Base-by-base conservation (phyloP, 352 stramenopile genomes). In the Aphanomyces cochlioides region DNA sequence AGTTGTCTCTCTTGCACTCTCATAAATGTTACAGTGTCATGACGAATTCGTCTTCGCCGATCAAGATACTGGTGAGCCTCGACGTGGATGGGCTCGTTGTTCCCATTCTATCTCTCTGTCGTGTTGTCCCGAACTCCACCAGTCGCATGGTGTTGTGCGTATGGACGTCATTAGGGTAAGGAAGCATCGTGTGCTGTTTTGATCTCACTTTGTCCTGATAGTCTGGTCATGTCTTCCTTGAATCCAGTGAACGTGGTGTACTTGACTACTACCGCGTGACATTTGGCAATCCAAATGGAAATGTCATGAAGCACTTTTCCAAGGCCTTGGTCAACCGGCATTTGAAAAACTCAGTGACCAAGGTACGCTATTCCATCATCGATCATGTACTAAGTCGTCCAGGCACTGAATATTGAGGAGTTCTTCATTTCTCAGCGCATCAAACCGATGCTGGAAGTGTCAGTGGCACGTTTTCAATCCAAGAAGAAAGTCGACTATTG, bases 11-110 rank as follows among this genome's bases (percentile, higher is more conserved):
- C 19, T 40, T 10, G 3, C n/a, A 6, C 39, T 17, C 28, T 54
- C 59, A 67, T 17, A 41, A 8, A 6, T 13, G 6, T 40, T 57
- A 19, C 41, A 67, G 60, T 37, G n/a, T 19, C 60, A 67, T 15
- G 60, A 67, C 38, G 60, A 67, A 37, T 67, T 67, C 43, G n/a
- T 43, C 4, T 67, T 67, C 39, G n/a, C 19, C 47, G 60, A 67
- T 34, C 43, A 50, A 4, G 19, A 15, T 1, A 67, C 60, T 8
- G 21, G 39, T 13, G 21, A 50, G 8, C 19, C 34, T 8, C 43
- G 60, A 4, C 43, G 60, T 34, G 60, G 60, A 10, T 67, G 60
- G 60, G 60, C 39, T 7, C 60, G 60, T 8, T 67, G 60, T 50
- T 57, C 39, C 21, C 60, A 67, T 17, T 67, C 60, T 28, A 19